These are phyloP conservation scores for Penicillium sp. DNA, from an alignment of 2,329 filamentous ascomycete species.

Conservation along the genomic window DNA sequence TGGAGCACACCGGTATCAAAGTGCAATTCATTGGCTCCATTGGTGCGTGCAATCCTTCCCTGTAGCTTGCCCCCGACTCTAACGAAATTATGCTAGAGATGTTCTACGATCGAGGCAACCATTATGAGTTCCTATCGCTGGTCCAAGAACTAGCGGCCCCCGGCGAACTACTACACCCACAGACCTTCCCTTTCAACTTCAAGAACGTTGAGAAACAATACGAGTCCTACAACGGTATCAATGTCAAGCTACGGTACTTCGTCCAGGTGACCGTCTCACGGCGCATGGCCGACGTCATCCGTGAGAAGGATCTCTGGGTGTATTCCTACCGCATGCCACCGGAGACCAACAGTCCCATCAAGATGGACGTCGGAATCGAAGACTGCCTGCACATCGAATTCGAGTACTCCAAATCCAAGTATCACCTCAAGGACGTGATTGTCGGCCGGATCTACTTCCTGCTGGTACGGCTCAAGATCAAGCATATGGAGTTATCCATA, in stretches of 20 bases:
- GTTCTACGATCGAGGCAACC: conserved; percentile 99
- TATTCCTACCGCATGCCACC: conserved; percentile 97
- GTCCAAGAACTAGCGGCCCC: conserved; percentile 95
- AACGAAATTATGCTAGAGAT: conserved; percentile 60
- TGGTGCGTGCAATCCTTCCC: conserved; percentile 43
- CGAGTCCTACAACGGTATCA: conserved; percentile 99
- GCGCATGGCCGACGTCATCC: conserved; percentile 94
- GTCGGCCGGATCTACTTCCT: conserved; percentile 98
- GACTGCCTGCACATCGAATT: conserved; percentile 99
- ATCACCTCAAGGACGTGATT: conserved; percentile 98
- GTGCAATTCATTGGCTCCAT: conserved; percentile 99
- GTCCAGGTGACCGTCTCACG: conserved; percentile 93
- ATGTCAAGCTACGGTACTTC: conserved; percentile 98
- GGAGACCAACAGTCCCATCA: conserved; percentile 97
- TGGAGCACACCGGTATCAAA: conserved; percentile 98
- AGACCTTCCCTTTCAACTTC: conserved; percentile 99
- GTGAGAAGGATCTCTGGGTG: conserved; percentile 99
- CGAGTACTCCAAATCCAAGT: conserved; percentile 98
- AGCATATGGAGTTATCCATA: conserved; percentile 98
- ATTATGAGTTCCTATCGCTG: conserved; percentile 97
- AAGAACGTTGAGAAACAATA: conserved; percentile 99
- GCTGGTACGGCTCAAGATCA: conserved; percentile 95
- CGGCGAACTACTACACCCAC: conserved; percentile 95
- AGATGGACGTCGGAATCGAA: conserved; percentile 99
- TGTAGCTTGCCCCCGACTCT: not conserved